Base-by-base conservation (phyloP, 1,284 basidiomycete species). In the Xerocomus minutiporus region DNA sequence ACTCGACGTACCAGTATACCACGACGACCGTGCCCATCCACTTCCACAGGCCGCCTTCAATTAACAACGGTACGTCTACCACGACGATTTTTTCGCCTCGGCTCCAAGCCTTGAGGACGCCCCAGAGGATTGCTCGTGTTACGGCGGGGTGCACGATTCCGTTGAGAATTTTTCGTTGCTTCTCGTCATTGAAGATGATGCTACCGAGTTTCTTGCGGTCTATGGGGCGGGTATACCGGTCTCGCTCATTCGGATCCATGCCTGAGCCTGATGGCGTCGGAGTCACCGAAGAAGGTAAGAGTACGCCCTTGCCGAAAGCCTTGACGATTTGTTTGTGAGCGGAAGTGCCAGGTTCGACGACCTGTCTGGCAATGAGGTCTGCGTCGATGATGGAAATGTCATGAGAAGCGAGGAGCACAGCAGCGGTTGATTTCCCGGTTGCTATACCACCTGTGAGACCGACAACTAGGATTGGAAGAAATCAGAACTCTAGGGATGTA, bases 401-500 rank as follows among this genome's bases (percentile, higher is more conserved):
- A 59, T 86, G 78, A 0, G 79, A 71, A 56, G 79, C 79, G 43
- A 98, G 75, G 38, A 95, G 76, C 6, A 74, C 72, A 0, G 94
- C 93, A 26, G 95, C 95, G 15, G 93, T 92, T 4, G 93, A 97
- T 72, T 98, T 98, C 52, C 94, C 95, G 0, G 95, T 96, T 32
- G 93, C 93, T 56, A 99, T 98, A 2, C 96, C 93, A 23, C 97
- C 97, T 13, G 96, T 97, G 38, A 99, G 82, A 43, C 96, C 96
- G 57, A 98, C 83, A 56, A 98, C 94, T 96, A 13, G 17, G 3
- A 6, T 42, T 25, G 25, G 23, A 40, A 41, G 36, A 38, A 5
- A 34, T 55, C 8, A 46, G 51, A 11, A 3, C 7, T 28, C 29
- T 3, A 4, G 20, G 29, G 20, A 20, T n/a, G 46, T 32, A 4